Evolutionary conservation across 2,329 filamentous ascomycete species (phyloP), one percentile per base, ranked within the genome.

Genomic region (Fusarium goolgardi): DNA sequence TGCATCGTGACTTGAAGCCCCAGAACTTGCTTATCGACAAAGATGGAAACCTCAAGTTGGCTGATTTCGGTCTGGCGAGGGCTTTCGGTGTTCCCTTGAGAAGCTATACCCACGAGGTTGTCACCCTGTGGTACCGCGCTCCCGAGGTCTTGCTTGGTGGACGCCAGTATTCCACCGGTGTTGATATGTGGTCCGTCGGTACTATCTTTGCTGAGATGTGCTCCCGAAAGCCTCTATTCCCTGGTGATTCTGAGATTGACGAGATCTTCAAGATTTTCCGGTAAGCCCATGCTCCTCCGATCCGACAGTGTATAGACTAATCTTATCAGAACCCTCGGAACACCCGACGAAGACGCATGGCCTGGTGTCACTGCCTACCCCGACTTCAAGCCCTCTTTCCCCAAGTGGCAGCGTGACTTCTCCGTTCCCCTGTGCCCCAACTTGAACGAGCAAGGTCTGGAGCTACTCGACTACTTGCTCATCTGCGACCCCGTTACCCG

Each of bases 141-240:
- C 94, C 94, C 0, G 94, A 97, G 78, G 96, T 97, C 79, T 85
- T 97, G 27, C 88, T 97, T 2, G 94, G 94, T 76, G 93, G 94
- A 57, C 89, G 94, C 49, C 93, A 97, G 78, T 97, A 97, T 81
- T 96, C 92, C 7, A 97, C 94, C 6, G 94, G 94, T 54, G 93
- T 97, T 34, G 94, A 97, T 76, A 97, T 97, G 92, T 97, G 94
- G 94, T 96, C 92, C 32, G 90, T 94, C 45, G 94, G 94, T 63
- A 96, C 93, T 78, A 97, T 97, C 79, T 97, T 97, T 77, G 94
- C 94, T 15, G 94, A 97, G 80, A 97, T 97, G 94, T 96, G 93
- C 80, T 97, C 94, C 2, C 88, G 92, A 75, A 97, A 96, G 81
- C 93, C 94, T 3, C 84, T 97, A 37, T 97, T 97, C 84, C 93